A percentile compares a stretch with the other conserved stretches of the same genome.
Conservation (phyloP, 495 filamentous ascomycete species). For the Polyplosphaeria fusca region DNA sequence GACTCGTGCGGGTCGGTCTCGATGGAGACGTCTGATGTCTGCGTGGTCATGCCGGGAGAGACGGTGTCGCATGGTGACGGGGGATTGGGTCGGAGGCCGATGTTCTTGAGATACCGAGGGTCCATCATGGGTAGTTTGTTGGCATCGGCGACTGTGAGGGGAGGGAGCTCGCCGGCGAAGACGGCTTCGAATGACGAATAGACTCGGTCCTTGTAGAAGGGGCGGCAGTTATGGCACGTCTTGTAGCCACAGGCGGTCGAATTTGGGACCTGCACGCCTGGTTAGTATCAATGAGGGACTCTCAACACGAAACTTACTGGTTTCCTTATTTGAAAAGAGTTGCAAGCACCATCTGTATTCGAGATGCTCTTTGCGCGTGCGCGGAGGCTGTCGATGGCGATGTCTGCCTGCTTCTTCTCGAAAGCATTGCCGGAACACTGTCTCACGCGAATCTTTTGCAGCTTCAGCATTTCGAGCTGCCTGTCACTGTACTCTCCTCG, state of each 20-base stretch:
- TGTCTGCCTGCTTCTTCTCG: conserved; percentile 2
- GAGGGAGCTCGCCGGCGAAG: conserved; percentile 23
- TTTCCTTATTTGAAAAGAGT: background rate
- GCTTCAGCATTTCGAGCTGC: conserved; percentile 43
- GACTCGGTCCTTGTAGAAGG: conserved; percentile 40
- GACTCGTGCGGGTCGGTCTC: background rate
- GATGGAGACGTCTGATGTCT: background rate
- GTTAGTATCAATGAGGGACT: background rate
- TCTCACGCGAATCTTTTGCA: conserved; percentile 43
- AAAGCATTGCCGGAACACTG: conserved; percentile 11
- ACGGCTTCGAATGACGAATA: conserved; percentile 40
- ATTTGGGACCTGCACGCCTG: background rate
- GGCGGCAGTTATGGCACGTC: conserved; percentile 41
- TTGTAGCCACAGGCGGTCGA: conserved; percentile 32
- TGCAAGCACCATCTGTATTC: conserved; percentile 13
- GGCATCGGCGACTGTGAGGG: conserved; percentile 33
- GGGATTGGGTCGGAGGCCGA: conserved; percentile 25
- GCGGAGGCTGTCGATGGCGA: background rate
- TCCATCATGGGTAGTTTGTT: conserved; percentile 29
- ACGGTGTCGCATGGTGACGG: background rate
- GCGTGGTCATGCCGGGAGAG: background rate
- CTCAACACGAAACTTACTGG: background rate
- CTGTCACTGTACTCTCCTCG: conserved; percentile 52
- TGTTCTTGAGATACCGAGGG: conserved; percentile 26
- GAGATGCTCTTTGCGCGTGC: background rate